Percentiles rank a stretch among this genome's conserved stretches.
Conservation (phyloP, 2,329 filamentous ascomycete genomes). For the Exophiala bonariae region DNA sequence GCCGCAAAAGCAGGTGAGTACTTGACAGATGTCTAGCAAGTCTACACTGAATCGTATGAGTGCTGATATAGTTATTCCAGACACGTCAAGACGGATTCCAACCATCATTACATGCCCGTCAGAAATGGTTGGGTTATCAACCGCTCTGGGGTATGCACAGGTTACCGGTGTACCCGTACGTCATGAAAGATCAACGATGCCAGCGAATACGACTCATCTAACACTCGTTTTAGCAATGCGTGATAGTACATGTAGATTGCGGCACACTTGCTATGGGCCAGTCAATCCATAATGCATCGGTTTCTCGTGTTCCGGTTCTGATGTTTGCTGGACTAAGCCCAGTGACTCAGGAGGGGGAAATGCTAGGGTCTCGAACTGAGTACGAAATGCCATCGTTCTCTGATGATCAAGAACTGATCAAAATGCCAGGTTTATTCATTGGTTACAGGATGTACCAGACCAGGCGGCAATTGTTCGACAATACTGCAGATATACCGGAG, state of each 20-base stretch:
- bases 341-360: constrained; percentile 73
- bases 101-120: constrained; percentile 70
- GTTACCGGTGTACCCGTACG: constrained; percentile 61
- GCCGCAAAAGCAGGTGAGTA: neutral
- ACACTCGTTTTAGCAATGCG: constrained; percentile 53
- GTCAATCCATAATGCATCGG: constrained; percentile 75
- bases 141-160: constrained; percentile 77
- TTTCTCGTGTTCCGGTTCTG: constrained; percentile 69
- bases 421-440: constrained; percentile 59
- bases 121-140: constrained; percentile 78
- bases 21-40: constrained; percentile 56
- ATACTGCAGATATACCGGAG: constrained; percentile 78
- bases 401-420: no score
- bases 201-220: no score
- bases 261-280: constrained; percentile 75
- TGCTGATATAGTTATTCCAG: constrained; percentile 54
- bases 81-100: constrained; percentile 65
- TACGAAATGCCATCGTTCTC: constrained; percentile 43
- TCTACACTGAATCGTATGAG: no score
- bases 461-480: constrained; percentile 76
- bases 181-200: neutral
- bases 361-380: constrained; percentile 71
- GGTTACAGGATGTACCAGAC: constrained; percentile 79
- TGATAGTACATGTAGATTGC: constrained; percentile 79
- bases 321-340: constrained; percentile 76